Conservation (phyloP, 495 filamentous ascomycete genomes). For the Aspergillus ellipticus region DNA sequence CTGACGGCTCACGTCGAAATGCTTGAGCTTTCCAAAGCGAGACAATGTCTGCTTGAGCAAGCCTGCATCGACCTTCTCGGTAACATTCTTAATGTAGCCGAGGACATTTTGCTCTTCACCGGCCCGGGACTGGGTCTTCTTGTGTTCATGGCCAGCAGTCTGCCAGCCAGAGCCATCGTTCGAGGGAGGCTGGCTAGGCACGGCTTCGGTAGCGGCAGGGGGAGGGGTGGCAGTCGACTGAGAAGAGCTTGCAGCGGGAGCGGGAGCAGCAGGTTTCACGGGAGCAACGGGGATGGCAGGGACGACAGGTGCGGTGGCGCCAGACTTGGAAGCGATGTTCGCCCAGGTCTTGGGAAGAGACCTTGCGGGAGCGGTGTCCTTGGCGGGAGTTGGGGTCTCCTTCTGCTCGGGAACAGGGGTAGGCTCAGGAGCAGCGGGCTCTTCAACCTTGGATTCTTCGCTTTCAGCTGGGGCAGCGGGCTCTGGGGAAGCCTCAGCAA, state of each 20-base stretch:
- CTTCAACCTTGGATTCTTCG: conserved; percentile 48
- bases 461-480: conserved; percentile 27
- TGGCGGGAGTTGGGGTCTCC: conserved; percentile 44
- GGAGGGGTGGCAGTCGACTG: conserved; percentile 41
- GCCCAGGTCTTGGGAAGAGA: conserved; percentile 85
- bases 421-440: conserved; percentile 51
- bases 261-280: conserved; percentile 36
- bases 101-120: conserved; percentile 64
- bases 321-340: conserved; percentile 59
- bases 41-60: conserved; percentile 62
- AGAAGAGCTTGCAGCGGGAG: conserved; percentile 34
- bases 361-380: conserved; percentile 48
- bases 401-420: conserved; percentile 38
- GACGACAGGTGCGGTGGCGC: conserved; percentile 35
- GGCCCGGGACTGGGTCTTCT: conserved; percentile 70
- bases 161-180: conserved; percentile 65
- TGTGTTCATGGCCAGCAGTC: conserved; percentile 70
- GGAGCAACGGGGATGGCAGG: conserved; percentile 37
- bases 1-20: conserved; percentile 82
- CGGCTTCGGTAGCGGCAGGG: conserved; percentile 36
- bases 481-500: conserved; percentile 25
- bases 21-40: conserved; percentile 73
- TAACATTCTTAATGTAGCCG: conserved; percentile 92
- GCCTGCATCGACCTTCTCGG: conserved; percentile 70
- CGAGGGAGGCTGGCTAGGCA: conserved; percentile 43